Conservation (phyloP, 202 grass and related monocot genomes). For the Eragrostis tef region DNA sequence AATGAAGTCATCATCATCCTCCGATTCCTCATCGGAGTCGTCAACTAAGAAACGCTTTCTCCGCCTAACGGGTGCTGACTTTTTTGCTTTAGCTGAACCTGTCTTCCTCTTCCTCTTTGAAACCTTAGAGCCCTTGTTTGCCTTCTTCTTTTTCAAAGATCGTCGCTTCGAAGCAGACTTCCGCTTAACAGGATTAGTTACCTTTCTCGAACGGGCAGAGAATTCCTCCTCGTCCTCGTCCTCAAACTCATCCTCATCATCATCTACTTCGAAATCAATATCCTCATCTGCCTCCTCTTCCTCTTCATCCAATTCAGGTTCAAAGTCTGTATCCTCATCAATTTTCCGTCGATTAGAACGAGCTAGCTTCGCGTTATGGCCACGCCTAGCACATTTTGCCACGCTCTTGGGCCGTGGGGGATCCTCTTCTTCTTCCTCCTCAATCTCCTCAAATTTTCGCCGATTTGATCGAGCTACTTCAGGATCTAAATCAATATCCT, state of each 20-base stretch:
- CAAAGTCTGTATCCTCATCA: slow-evolving; percentile 46
- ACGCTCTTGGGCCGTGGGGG: neutral
- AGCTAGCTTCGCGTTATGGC: slow-evolving; percentile 20
- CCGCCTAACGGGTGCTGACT: slow-evolving; percentile 5
- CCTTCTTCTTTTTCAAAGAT: slow-evolving; percentile 38
- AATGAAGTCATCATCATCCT: slow-evolving; percentile 64
- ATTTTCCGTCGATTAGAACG: slow-evolving; percentile 36
- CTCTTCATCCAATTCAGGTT: slow-evolving; percentile 52
- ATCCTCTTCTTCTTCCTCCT: slow-evolving; percentile 45
- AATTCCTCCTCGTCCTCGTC: slow-evolving; percentile 71
- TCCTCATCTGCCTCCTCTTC: slow-evolving; percentile 61
- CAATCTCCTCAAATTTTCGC: slow-evolving; percentile 21
- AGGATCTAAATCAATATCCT: too few species aligned
- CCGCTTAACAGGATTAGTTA: slow-evolving; percentile 28
- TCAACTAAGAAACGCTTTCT: slow-evolving; percentile 43
- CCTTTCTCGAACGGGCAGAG: slow-evolving; percentile 40
- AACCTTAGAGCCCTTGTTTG: slow-evolving; percentile 43
- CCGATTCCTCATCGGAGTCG: slow-evolving; percentile 54
- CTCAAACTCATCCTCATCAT: slow-evolving; percentile 53
- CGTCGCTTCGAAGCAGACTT: slow-evolving; percentile 13
- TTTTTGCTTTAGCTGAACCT: slow-evolving; percentile 37
- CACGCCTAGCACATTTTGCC: slow-evolving; percentile 20
- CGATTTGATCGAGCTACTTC: too few species aligned
- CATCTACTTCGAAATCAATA: slow-evolving; percentile 59
- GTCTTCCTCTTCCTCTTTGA: slow-evolving; percentile 58